Percentiles rank a stretch among this genome's conserved stretches.
Conservation (phyloP, 2,329 filamentous ascomycete species). For the Beauveria pseudobassiana region DNA sequence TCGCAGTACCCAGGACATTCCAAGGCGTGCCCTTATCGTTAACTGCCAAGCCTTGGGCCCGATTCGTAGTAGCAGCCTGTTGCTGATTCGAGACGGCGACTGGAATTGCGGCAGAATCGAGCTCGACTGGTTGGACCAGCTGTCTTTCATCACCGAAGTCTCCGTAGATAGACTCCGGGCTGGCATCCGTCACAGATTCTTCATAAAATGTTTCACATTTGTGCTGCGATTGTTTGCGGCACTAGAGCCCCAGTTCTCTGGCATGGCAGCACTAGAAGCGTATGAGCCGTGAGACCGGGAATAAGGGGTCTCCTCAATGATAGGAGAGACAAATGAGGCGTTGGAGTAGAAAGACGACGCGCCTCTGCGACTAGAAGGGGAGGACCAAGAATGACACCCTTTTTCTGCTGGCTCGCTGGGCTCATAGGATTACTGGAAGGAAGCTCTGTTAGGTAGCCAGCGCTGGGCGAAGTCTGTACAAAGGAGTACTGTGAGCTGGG, state of each 20-base stretch:
- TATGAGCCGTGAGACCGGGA: slow-evolving; percentile 55
- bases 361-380: slow-evolving; percentile 54
- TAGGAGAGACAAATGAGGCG: slow-evolving; percentile 63
- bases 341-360: slow-evolving; percentile 59
- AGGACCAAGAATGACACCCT: slow-evolving; percentile 49
- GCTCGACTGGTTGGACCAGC: slow-evolving; percentile 26
- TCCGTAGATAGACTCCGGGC: slow-evolving; percentile 31
- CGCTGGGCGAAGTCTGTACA: slow-evolving; percentile 32
- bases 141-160: slow-evolving; percentile 48
- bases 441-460: slow-evolving; percentile 52
- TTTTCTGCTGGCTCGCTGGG: slow-evolving; percentile 27
- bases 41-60: slow-evolving; percentile 1
- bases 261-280: slow-evolving; percentile 66
- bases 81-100: background rate
- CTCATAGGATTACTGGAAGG: slow-evolving; percentile 33
- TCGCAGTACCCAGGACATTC: background rate
- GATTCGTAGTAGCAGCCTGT: background rate
- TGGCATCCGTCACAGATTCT: slow-evolving; percentile 40
- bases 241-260: slow-evolving; percentile 54
- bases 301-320: slow-evolving; percentile 61
- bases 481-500: background rate
- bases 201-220: slow-evolving; percentile 43
- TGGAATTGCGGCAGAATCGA: slow-evolving; percentile 14
- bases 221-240: slow-evolving; percentile 34
- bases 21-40: slow-evolving; percentile 14